Evolutionary conservation across 2,329 filamentous ascomycete genomes (phyloP).

Genomic region (Monosporascus sp.): DNA sequence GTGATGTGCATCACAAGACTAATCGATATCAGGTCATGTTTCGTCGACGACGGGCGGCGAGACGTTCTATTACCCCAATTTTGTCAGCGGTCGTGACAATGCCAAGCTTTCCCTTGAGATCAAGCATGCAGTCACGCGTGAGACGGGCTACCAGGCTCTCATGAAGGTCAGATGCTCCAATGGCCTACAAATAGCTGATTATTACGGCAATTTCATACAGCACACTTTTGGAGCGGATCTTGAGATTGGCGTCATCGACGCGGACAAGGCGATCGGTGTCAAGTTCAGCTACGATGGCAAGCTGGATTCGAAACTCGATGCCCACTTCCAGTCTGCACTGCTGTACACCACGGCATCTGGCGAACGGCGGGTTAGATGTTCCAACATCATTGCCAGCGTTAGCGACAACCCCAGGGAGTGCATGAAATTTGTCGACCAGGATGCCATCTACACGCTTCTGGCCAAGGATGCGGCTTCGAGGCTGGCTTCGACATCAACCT

Average conservation of each 20-base stretch:
- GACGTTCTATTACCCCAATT: slow-evolving; percentile 95
- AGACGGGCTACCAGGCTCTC: slow-evolving; percentile 90
- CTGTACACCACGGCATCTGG: slow-evolving; percentile 90
- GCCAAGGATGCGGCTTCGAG: slow-evolving; percentile 93
- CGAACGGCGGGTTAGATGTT: slow-evolving; percentile 84
- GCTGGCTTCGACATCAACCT: slow-evolving; percentile 62
- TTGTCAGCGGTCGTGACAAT: slow-evolving; percentile 79
- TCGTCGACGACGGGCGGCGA: slow-evolving; percentile 89
- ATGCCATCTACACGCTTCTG: slow-evolving; percentile 81
- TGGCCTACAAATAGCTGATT: slow-evolving; percentile 86
- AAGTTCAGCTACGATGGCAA: slow-evolving; percentile 96
- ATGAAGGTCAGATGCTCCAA: slow-evolving; percentile 99
- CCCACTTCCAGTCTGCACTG: slow-evolving; percentile 93
- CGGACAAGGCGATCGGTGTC: slow-evolving; percentile 88
- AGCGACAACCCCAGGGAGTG: slow-evolving; percentile 77
- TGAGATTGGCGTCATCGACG: slow-evolving; percentile 86
- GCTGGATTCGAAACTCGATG: slow-evolving; percentile 92
- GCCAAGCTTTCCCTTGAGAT: slow-evolving; percentile 82
- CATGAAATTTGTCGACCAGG: slow-evolving; percentile 93
- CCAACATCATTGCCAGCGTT: slow-evolving; percentile 88
- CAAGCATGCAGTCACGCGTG: slow-evolving; percentile 76
- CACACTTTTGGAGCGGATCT: slow-evolving; percentile 93
- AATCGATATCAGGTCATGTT: slow-evolving; percentile 59
- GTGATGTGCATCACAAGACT: not conserved
- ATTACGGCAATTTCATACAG: slow-evolving; percentile 94